phyloP scores from a whole-genome alignment of 139 green algal genomes.

The Closterium sp. region DNA sequence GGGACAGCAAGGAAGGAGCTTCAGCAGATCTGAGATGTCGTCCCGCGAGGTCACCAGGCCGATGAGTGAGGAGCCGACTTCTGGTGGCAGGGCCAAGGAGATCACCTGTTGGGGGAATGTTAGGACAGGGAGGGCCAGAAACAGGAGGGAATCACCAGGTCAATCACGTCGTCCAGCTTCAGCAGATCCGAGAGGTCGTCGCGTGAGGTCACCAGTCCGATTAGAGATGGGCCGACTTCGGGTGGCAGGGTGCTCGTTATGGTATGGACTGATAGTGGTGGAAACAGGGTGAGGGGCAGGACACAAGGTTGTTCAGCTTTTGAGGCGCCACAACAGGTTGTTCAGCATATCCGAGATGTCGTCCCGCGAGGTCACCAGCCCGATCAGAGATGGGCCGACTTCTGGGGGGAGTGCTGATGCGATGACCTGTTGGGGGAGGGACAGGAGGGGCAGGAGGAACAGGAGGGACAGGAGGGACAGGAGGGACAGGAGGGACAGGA shows the following conservation, averaged over 20 bases:
- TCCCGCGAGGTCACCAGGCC: slow-evolving; percentile 79
- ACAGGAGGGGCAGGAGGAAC: no score
- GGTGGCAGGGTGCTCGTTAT: slow-evolving; percentile 44
- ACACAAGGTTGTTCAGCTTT: no score
- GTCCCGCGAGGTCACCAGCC: no score
- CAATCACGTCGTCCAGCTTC: slow-evolving; percentile 73
- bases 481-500: no score
- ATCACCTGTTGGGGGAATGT: slow-evolving; percentile 42
- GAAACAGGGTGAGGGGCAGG: no score
- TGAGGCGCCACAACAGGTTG: neutral
- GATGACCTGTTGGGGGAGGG: no score
- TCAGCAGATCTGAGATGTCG: slow-evolving; percentile 87
- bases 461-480: no score
- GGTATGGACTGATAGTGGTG: no score
- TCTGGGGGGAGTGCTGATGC: no score
- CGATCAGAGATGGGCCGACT: no score
- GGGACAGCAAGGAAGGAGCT: slow-evolving; percentile 24
- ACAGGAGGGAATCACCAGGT: slow-evolving; percentile 99
- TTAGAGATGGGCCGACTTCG: slow-evolving; percentile 62
- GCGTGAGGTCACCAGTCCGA: slow-evolving; percentile 80
- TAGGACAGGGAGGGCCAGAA: no score
- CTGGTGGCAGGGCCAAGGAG: slow-evolving; percentile 32
- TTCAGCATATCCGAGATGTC: no score
- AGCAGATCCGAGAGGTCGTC: slow-evolving; percentile 93
- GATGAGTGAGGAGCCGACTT: slow-evolving; percentile 69